Conservation (phyloP, 805 yeast genomes). For the Lachancea kluyveri region DNA sequence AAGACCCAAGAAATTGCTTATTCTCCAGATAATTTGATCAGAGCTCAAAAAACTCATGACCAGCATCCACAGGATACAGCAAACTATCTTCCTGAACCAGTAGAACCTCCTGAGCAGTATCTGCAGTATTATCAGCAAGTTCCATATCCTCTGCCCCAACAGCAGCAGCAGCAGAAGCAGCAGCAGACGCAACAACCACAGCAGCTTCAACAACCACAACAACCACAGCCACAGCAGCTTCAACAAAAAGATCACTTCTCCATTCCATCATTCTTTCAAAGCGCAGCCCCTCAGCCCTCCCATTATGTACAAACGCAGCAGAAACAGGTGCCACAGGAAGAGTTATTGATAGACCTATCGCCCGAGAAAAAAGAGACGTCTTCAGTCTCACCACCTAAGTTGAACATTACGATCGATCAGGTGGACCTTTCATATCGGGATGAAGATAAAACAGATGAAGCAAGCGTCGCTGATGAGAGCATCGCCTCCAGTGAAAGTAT, state of each 20-base stretch:
- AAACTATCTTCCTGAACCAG: too few species aligned
- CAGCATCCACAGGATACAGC: too few species aligned
- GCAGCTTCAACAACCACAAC: conserved; percentile 3
- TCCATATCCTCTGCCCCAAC: conserved; percentile 10
- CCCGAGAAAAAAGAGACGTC: conserved; percentile 9
- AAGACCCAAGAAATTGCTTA: too few species aligned
- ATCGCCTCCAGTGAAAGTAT: conserved; percentile 26
- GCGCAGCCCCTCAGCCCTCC: conserved; percentile 1
- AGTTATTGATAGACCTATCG: conserved; percentile 12
- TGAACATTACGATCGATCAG: conserved; percentile 9
- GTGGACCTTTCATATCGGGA: conserved; percentile 8
- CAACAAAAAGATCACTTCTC: conserved; percentile 1
- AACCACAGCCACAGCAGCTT: conserved; percentile 5
- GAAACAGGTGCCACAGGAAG: conserved; percentile 2
- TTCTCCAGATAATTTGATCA: too few species aligned
- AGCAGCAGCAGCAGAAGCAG: conserved; percentile 6
- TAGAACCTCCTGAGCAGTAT: conserved; percentile 2
- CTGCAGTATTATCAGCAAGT: conserved; percentile 7
- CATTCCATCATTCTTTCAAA: too few species aligned
- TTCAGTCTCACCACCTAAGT: conserved; percentile 4
- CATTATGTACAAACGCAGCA: conserved; percentile 3
- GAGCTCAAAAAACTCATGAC: too few species aligned
- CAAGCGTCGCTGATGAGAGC: conserved; percentile 9
- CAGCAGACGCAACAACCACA: conserved; percentile 6
- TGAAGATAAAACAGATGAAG: conserved; percentile 6